phyloP scores from a whole-genome alignment of 78 protist genomes.

The Diacronema lutheri region DNA sequence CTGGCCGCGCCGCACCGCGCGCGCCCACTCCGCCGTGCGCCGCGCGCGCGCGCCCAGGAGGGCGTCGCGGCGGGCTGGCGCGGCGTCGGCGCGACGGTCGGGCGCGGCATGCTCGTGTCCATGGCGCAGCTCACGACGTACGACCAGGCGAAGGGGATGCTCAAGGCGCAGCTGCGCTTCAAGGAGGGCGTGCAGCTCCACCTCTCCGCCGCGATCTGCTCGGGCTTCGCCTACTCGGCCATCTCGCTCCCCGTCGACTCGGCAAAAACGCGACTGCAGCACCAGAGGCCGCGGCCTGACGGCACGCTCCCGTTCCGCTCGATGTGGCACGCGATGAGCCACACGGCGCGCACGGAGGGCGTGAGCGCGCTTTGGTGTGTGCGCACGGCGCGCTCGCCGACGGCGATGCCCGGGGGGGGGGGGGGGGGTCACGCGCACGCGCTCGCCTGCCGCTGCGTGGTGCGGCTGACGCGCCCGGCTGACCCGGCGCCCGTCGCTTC shows the following conservation, averaged over 20 bases:
- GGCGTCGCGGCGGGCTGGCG: background rate
- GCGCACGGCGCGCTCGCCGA: no score
- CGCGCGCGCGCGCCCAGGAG: background rate
- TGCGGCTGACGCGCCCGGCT: no score
- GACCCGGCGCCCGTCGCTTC: no score
- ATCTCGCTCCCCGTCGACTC: background rate
- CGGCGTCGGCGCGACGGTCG: background rate
- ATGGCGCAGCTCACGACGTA: background rate
- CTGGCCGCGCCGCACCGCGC: no score
- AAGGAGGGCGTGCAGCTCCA: background rate
- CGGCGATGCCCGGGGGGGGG: no score
- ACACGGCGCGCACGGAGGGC: background rate
- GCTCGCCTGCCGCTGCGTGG: no score
- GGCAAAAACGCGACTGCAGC: background rate
- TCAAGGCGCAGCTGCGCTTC: background rate
- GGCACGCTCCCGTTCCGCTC: background rate
- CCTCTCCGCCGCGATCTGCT: background rate
- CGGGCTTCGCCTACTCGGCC: background rate
- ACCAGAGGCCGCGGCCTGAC: background rate
- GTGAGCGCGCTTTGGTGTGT: background rate
- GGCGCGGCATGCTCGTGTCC: background rate
- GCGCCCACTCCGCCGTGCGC: no score
- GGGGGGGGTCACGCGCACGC: no score
- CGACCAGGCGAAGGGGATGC: background rate
- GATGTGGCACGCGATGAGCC: background rate